Conservation (phyloP, 2,329 filamentous ascomycete species). For the Alternaria sp. region DNA sequence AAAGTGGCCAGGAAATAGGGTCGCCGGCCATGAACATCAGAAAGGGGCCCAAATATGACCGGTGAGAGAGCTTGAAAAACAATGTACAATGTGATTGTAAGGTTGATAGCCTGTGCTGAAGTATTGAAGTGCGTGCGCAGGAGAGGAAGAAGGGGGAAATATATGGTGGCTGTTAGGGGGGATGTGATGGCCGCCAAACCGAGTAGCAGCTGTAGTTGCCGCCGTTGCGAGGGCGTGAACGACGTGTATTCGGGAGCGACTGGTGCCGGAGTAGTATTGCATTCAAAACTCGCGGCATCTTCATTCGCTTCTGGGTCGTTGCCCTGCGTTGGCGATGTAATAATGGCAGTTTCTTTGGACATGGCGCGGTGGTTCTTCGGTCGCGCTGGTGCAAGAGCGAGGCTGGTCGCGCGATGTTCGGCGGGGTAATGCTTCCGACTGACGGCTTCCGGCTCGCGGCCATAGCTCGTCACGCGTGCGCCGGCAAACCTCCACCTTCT, state of each 20-base stretch:
- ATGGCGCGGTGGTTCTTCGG: no score
- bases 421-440: not conserved
- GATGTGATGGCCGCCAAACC: not conserved
- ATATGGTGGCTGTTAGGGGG: not conserved
- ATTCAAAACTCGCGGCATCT: no score
- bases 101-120: not conserved
- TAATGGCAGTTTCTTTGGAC: no score
- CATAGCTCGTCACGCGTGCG: not conserved
- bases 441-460: not conserved
- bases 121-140: not conserved
- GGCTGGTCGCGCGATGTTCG: not conserved
- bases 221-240: not conserved
- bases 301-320: no score
- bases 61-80: not conserved
- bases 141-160: not conserved
- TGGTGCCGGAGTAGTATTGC: no score
- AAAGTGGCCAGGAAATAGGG: not conserved
- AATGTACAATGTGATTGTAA: not conserved
- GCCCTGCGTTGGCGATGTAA: no score
- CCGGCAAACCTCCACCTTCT: constrained; percentile 2
- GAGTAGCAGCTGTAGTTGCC: not conserved
- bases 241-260: not conserved
- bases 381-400: not conserved
- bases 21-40: not conserved
- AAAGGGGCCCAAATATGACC: not conserved